These are phyloP conservation scores for Euryodendron excelsum DNA, from an alignment of 148 eudicot species.

Conservation along the genomic window DNA sequence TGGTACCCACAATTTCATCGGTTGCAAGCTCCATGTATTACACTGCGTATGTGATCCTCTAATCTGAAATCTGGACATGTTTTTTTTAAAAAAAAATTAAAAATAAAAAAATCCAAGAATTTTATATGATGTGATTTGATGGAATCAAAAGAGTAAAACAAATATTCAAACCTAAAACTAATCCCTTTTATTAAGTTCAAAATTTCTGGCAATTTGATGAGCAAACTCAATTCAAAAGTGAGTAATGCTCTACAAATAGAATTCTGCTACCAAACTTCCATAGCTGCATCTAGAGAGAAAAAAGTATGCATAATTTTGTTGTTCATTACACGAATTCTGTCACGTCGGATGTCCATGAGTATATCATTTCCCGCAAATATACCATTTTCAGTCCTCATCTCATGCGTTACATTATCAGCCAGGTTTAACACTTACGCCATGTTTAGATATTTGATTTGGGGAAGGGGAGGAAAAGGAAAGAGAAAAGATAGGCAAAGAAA, in stretches of 20 bases:
- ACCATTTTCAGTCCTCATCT: too few species aligned
- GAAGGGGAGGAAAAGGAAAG: too few species aligned
- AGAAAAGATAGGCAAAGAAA: too few species aligned
- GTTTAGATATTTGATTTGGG: too few species aligned
- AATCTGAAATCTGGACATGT: not conserved
- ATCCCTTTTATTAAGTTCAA: not conserved
- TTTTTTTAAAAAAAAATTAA: too few species aligned
- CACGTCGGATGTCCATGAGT: too few species aligned
- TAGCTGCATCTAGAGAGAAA: not conserved
- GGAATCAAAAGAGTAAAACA: not conserved
- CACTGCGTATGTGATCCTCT: not conserved
- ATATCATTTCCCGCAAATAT: too few species aligned
- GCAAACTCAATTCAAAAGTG: not conserved
- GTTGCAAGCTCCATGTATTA: not conserved
- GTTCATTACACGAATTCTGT: not conserved
- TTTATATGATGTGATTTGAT: not conserved
- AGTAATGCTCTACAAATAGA: not conserved
- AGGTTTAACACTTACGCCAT: too few species aligned
- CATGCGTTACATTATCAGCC: too few species aligned
- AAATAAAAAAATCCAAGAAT: not conserved
- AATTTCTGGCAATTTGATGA: not conserved
- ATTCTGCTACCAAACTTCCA: too few species aligned
- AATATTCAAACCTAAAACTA: too few species aligned
- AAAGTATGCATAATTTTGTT: too few species aligned
- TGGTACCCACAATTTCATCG: not conserved